Percentiles rank a stretch among this genome's conserved stretches.
Conservation (phyloP, 768 basidiomycete genomes). For the Calvatia gigantea region DNA sequence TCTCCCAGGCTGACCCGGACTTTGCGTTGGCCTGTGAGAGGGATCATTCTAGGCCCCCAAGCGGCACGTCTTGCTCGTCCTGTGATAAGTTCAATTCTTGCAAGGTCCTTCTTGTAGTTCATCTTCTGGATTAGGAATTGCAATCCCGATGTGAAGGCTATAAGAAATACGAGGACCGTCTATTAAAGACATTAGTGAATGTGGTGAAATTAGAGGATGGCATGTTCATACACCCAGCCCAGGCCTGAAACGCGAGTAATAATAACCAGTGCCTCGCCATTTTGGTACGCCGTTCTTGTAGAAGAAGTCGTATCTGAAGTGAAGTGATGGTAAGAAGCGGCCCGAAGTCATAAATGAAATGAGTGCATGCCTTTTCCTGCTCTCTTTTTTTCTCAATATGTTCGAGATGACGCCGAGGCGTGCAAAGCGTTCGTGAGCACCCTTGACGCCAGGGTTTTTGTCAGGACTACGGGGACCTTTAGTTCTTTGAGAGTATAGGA, state of each 20-base stretch:
- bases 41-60: constrained; percentile 78
- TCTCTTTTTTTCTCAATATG: constrained; percentile 74
- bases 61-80: constrained; percentile 66
- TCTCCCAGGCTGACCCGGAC: constrained; percentile 73
- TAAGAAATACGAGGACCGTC: constrained; percentile 77
- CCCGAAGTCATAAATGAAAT: background rate
- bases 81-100: constrained; percentile 60
- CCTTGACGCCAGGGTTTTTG: constrained; percentile 86
- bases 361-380: constrained; percentile 65
- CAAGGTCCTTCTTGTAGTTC: constrained; percentile 72
- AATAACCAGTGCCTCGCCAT: constrained; percentile 96
- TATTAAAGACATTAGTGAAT: constrained; percentile 24
- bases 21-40: constrained; percentile 63
- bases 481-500: background rate
- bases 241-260: constrained; percentile 95
- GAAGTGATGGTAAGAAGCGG: constrained; percentile 4
- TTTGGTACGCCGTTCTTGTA: constrained; percentile 96
- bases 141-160: constrained; percentile 69
- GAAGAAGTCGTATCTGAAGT: constrained; percentile 86
- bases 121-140: constrained; percentile 80
- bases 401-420: constrained; percentile 81
- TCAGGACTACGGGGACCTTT: constrained; percentile 63
- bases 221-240: constrained; percentile 68
- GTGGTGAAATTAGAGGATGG: background rate
- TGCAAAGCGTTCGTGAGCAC: constrained; percentile 87